These are phyloP conservation scores for Cordyceps cateniannulata DNA, from an alignment of 2,329 filamentous ascomycete genomes.

Conservation along the genomic window DNA sequence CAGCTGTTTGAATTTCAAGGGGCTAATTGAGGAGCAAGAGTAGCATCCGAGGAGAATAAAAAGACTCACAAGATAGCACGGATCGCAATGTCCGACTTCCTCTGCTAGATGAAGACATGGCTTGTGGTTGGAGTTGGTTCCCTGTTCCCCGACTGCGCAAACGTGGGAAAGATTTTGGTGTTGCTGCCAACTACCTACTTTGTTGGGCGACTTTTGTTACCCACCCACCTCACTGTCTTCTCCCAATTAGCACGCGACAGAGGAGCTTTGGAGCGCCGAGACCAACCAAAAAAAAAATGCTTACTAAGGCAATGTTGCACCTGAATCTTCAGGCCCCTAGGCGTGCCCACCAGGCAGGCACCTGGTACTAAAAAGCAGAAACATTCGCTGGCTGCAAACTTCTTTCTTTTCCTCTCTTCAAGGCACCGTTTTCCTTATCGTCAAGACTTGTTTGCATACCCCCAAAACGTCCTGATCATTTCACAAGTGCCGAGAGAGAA, in stretches of 20 bases:
- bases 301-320: slow-evolving; percentile 1
- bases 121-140: background rate
- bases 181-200: background rate
- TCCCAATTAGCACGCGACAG: slow-evolving; percentile 2
- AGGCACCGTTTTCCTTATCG: slow-evolving; percentile 91
- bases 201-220: background rate
- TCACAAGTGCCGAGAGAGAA: slow-evolving; percentile 74
- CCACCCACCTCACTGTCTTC: background rate
- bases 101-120: slow-evolving; percentile 13
- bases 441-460: slow-evolving; percentile 63
- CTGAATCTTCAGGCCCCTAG: slow-evolving; percentile 16
- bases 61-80: slow-evolving; percentile 43
- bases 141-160: background rate
- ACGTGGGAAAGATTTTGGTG: slow-evolving; percentile 3
- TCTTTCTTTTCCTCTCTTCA: slow-evolving; percentile 35
- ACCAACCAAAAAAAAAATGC: background rate
- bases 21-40: background rate
- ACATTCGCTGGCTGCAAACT: slow-evolving; percentile 21
- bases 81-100: slow-evolving; percentile 38
- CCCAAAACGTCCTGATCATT: slow-evolving; percentile 87
- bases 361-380: slow-evolving; percentile 17
- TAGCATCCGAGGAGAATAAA: background rate
- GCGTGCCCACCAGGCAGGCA: slow-evolving; percentile 24
- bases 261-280: background rate
- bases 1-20: background rate